Evolutionary conservation across 2,329 filamentous ascomycete species (phyloP).

Genomic region (Aspergillus awamori): DNA sequence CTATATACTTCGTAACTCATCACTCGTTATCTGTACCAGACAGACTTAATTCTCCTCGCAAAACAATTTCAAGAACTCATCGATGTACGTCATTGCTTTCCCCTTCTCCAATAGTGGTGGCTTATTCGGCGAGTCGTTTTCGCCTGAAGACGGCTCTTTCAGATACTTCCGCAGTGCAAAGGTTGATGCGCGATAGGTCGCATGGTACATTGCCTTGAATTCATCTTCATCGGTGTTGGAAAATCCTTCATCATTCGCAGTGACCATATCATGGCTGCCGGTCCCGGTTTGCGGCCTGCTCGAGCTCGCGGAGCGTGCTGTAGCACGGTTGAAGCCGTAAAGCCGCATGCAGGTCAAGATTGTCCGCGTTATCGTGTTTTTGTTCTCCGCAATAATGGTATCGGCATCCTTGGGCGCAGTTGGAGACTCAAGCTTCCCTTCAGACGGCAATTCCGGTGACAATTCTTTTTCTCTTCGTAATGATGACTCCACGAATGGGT

Average conservation of each 20-base stretch:
- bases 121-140: conserved; percentile 8
- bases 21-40: conserved; percentile 24
- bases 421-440: conserved; percentile 20
- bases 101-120: conserved; percentile 38
- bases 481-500: conserved; percentile 28
- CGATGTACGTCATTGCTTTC: conserved; percentile 46
- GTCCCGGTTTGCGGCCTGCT: conserved; percentile 18
- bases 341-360: conserved; percentile 49
- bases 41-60: conserved; percentile 40
- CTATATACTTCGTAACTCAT: conserved; percentile 29
- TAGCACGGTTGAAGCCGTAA: conserved; percentile 45
- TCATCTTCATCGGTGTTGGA: conserved; percentile 40
- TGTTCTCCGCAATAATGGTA: conserved; percentile 40
- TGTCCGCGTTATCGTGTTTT: conserved; percentile 45
- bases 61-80: conserved; percentile 45
- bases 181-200: conserved; percentile 46
- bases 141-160: conserved; percentile 24
- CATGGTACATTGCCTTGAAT: conserved; percentile 49
- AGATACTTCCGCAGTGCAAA: conserved; percentile 48
- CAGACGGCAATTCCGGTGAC: conserved; percentile 20
- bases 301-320: conserved; percentile 24
- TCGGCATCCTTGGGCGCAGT: conserved; percentile 31
- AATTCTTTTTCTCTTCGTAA: conserved; percentile 15
- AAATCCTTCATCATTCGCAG: conserved; percentile 21
- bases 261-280: conserved; percentile 5